A percentile compares a stretch with the other conserved stretches of the same genome.
These are phyloP conservation scores for Tuber brumale DNA, from an alignment of 495 filamentous ascomycete genomes.

Conservation along the genomic window DNA sequence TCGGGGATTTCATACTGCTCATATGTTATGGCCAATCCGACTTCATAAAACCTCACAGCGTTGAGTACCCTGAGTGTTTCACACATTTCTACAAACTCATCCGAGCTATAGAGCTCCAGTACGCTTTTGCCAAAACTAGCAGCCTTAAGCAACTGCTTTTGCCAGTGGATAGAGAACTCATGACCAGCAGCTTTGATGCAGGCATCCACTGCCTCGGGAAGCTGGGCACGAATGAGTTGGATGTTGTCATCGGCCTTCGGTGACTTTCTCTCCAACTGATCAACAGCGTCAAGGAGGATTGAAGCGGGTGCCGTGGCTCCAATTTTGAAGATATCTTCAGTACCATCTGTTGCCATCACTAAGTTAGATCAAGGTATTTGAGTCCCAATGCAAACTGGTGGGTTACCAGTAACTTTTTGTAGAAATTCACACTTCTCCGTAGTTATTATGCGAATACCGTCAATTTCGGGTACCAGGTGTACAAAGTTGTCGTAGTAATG, in stretches of 20 bases:
- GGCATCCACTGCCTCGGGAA: slow-evolving; percentile 84
- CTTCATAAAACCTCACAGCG: slow-evolving; percentile 80
- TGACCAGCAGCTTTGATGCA: slow-evolving; percentile 88
- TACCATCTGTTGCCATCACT: slow-evolving; percentile 53
- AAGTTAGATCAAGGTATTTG: slow-evolving; percentile 7
- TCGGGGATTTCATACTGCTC: slow-evolving; percentile 58
- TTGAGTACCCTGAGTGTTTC: slow-evolving; percentile 89
- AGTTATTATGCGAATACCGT: slow-evolving; percentile 79
- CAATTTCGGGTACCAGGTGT: slow-evolving; percentile 79
- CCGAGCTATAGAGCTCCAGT: slow-evolving; percentile 89
- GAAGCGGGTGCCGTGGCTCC: slow-evolving; percentile 83
- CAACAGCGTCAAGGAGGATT: slow-evolving; percentile 82
- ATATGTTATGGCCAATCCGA: slow-evolving; percentile 85
- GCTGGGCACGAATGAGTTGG: slow-evolving; percentile 75
- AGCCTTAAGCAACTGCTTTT: slow-evolving; percentile 89
- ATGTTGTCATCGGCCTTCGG: slow-evolving; percentile 98
- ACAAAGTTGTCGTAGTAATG: slow-evolving; percentile 88
- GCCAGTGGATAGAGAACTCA: slow-evolving; percentile 84
- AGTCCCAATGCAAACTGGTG: background rate
- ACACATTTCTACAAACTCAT: slow-evolving; percentile 98
- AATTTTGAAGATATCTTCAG: slow-evolving; percentile 78
- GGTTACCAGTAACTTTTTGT: slow-evolving; percentile 72
- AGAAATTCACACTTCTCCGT: slow-evolving; percentile 92
- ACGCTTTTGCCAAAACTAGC: slow-evolving; percentile 97
- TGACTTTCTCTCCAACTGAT: slow-evolving; percentile 85